Evolutionary conservation across 2,329 filamentous ascomycete species (phyloP).

Genomic region (Herpotrichia juniperi): DNA sequence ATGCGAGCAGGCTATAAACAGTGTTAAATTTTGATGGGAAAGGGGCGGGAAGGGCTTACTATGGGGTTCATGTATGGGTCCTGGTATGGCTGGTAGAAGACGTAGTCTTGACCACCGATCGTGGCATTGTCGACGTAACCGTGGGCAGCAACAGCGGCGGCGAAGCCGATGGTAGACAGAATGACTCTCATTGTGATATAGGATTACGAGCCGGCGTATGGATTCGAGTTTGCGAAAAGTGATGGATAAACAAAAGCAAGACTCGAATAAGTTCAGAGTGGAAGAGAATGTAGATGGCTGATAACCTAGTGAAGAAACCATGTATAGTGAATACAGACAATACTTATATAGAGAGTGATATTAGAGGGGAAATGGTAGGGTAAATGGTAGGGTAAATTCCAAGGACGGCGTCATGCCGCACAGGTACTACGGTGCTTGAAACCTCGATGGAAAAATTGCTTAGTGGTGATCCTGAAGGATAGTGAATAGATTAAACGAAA

Average conservation of each 20-base stretch:
- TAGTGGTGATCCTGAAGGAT: slow-evolving; percentile 32
- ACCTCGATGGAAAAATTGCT: slow-evolving; percentile 23
- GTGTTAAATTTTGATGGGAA: neutral
- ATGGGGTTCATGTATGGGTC: slow-evolving; percentile 40
- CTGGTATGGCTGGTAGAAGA: slow-evolving; percentile 42
- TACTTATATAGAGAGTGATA: neutral
- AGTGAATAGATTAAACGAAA: slow-evolving; percentile 38
- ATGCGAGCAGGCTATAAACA: slow-evolving; percentile 53
- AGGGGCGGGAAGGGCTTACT: neutral
- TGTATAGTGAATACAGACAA: neutral
- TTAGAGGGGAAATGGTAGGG: neutral
- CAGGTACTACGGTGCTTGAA: slow-evolving; percentile 25
- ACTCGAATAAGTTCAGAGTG: neutral
- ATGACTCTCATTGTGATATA: slow-evolving; percentile 40
- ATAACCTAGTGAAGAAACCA: neutral
- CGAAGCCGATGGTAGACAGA: slow-evolving; percentile 31
- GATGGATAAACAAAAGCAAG: neutral
- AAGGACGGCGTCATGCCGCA: slow-evolving; percentile 13
- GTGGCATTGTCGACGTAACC: slow-evolving; percentile 45
- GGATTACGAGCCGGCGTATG: slow-evolving; percentile 8
- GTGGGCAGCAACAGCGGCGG: slow-evolving; percentile 38
- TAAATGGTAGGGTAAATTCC: neutral
- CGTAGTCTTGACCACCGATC: slow-evolving; percentile 37
- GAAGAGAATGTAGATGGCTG: slow-evolving; percentile 3
- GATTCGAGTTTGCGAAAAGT: neutral